phyloP scores from a whole-genome alignment of 768 basidiomycete species.

The Boletus fagicola region DNA sequence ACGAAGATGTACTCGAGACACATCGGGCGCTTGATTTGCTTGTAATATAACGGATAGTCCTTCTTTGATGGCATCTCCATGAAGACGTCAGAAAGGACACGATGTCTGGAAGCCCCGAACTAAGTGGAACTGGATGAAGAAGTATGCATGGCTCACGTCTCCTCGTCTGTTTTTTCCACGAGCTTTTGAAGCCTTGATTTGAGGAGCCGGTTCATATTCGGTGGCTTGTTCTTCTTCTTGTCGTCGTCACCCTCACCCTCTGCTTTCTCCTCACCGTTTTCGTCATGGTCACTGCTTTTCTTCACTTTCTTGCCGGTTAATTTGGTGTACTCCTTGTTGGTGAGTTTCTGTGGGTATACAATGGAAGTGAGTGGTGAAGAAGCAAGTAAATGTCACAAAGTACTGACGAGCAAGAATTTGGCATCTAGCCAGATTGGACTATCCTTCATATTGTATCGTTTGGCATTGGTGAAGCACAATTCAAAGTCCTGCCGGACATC shows the following conservation, averaged over 20 bases:
- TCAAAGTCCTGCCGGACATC: constrained; percentile 72
- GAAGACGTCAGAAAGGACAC: constrained; percentile 68
- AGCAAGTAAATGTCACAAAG: not conserved
- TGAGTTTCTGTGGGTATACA: constrained; percentile 42
- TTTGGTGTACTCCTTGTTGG: constrained; percentile 44
- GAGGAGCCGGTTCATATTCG: constrained; percentile 64
- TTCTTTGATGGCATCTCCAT: constrained; percentile 82
- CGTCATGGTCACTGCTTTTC: constrained; percentile 39
- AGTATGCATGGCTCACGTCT: constrained; percentile 44
- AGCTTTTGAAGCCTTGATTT: constrained; percentile 72
- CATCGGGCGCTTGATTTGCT: constrained; percentile 73
- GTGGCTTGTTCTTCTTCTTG: constrained; percentile 50
- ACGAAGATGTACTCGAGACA: constrained; percentile 78
- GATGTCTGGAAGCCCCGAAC: constrained; percentile 47
- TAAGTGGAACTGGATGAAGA: constrained; percentile 1
- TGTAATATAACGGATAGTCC: constrained; percentile 77
- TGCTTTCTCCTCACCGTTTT: constrained; percentile 39
- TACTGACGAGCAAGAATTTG: constrained; percentile 72
- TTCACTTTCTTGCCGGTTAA: constrained; percentile 43
- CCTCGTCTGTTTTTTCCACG: constrained; percentile 66
- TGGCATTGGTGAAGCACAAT: constrained; percentile 76
- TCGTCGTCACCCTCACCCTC: constrained; percentile 47
- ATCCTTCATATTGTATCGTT: constrained; percentile 77
- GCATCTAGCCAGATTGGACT: constrained; percentile 81
- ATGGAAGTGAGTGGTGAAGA: constrained; percentile 1